Evolutionary conservation across 2,329 filamentous ascomycete genomes (phyloP), one percentile per base, ranked within the genome.

Genomic region (Fusarium abutilonis): DNA sequence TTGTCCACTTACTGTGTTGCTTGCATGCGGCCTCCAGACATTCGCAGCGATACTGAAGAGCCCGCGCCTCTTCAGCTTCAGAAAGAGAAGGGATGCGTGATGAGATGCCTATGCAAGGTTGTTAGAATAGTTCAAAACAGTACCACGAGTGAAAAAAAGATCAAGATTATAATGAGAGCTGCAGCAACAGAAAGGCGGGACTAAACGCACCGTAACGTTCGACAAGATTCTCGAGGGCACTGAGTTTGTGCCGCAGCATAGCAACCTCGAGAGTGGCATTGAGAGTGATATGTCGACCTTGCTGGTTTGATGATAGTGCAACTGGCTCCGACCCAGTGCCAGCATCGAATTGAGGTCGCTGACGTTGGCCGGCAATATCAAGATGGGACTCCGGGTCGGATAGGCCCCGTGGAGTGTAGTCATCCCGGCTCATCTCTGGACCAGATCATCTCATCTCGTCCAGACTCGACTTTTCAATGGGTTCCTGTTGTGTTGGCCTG

Each of bases 21-120:
- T 83, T 70, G 66, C 83, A 82, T 52, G 79, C 79, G 47, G 76
- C 77, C 68, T 86, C 83, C 51, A 86, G 80, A 70, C 82, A 84
- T 73, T 86, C 84, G 73, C 83, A 86, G 63, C 80, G 81, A 67
- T 86, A 84, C 70, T 86, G 84, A 49, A 86, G 73, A 34, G 79
- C 77, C 52, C 84, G 78, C 23, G 84, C 84, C 71, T 86, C 84
- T 72, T 86, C 84, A 21, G 80, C 77, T 61, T 85, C 82, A 49
- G 82, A 86, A 51, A 85, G 72, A 60, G 78, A 74, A 21, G 80
- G 79, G 43, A 81, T 70, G 59, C 63, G 69, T 43, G 72, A 70
- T 21, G 65, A 36, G 51, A 71, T 66, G 60, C 71, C 72, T 75
- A 61, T 35, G 44, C 19, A 14, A 49, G 31, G 59, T 39, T 59